Evolutionary conservation across 2,329 filamentous ascomycete genomes (phyloP).

Genomic region (Trichoderma atrobrunneum): DNA sequence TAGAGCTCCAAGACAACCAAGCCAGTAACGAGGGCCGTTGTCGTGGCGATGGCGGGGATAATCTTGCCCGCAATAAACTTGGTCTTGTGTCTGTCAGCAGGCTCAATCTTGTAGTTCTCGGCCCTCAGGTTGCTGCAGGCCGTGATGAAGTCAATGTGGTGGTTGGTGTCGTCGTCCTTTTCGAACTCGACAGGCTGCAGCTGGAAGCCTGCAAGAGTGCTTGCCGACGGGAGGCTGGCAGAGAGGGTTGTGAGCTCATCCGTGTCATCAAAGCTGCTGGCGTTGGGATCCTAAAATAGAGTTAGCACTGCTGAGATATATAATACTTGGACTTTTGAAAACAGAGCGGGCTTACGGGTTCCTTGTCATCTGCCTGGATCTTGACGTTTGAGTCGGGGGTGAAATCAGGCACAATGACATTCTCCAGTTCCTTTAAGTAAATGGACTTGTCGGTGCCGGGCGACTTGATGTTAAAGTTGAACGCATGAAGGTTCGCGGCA

Average conservation of each 20-base stretch:
- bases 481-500: constrained; percentile 88
- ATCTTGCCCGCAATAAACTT: constrained; percentile 99
- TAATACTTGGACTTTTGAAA: neutral
- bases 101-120: constrained; percentile 95
- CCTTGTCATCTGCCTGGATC: constrained; percentile 94
- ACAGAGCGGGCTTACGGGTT: constrained; percentile 59
- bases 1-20: constrained; percentile 89
- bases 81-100: constrained; percentile 92
- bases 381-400: constrained; percentile 85
- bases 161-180: constrained; percentile 97
- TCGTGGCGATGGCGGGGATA: constrained; percentile 96
- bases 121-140: constrained; percentile 94
- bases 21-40: constrained; percentile 91
- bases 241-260: constrained; percentile 73
- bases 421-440: constrained; percentile 77
- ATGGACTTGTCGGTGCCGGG: constrained; percentile 65
- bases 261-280: constrained; percentile 66
- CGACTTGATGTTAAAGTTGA: constrained; percentile 96
- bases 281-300: constrained; percentile 70
- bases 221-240: constrained; percentile 71
- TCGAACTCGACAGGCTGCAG: constrained; percentile 92
- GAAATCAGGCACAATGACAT: constrained; percentile 96
- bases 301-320: neutral
- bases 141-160: constrained; percentile 99
- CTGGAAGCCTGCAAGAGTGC: constrained; percentile 81